These are phyloP conservation scores for Solanum clarkiae DNA, from an alignment of 257 asterid species.

Conservation along the genomic window DNA sequence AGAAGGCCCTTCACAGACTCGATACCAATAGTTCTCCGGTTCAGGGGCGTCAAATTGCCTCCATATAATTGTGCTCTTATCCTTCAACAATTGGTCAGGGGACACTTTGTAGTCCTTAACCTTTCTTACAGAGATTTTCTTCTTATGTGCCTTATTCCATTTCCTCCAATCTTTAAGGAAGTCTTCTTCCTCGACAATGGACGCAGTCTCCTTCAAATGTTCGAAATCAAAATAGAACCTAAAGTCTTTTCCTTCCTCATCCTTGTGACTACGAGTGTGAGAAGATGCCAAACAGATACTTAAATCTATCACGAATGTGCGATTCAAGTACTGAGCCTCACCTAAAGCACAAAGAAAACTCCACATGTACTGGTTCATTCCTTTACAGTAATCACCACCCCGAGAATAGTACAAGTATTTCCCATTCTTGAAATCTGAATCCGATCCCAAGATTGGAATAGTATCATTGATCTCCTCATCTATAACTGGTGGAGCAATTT, in stretches of 20 bases:
- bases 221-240: conserved; percentile 90
- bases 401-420: conserved; percentile 83
- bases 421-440: conserved; percentile 61
- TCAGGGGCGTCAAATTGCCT: conserved; percentile 72
- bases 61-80: conserved; percentile 65
- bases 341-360: conserved; percentile 94
- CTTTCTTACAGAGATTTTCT: conserved; percentile 49
- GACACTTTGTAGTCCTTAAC: conserved; percentile 54
- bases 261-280: conserved; percentile 52
- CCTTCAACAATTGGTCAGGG: conserved; percentile 62
- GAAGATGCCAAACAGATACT: conserved; percentile 70
- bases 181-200: conserved; percentile 70
- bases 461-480: conserved; percentile 93
- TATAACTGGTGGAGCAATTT: conserved; percentile 23
- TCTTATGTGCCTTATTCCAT: conserved; percentile 61
- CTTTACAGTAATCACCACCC: conserved; percentile 94
- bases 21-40: conserved; percentile 89
- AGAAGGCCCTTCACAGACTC: conserved; percentile 90
- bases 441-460: conserved; percentile 57
- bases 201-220: conserved; percentile 68
- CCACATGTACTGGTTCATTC: conserved; percentile 88
- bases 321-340: conserved; percentile 78
- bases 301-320: conserved; percentile 92
- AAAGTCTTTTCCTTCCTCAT: conserved; percentile 86
- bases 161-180: conserved; percentile 72